Evolutionary conservation across 108 stramenopile genomes (phyloP).

Genomic region (Cylindrotheca closterium): DNA sequence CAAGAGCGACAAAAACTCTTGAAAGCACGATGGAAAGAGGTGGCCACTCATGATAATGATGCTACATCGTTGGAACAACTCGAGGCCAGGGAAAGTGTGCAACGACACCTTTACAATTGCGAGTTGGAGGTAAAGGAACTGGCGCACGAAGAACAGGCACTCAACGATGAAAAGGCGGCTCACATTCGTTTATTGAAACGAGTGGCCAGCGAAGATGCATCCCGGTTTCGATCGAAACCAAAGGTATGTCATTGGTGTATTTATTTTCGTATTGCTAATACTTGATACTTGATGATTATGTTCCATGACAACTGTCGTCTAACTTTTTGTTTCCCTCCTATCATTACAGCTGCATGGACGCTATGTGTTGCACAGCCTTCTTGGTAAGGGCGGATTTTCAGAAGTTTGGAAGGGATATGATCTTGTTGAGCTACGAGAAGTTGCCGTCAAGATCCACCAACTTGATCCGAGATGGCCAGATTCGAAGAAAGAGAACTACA

Average conservation of each 20-base stretch:
- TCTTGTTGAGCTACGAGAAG: slow-evolving; percentile 73
- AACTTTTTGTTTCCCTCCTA: not conserved
- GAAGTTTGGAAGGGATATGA: slow-evolving; percentile 99
- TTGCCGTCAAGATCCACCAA: slow-evolving; percentile 98
- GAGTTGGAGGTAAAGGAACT: slow-evolving; percentile 56
- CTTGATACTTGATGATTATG: not conserved
- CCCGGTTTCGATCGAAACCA: slow-evolving; percentile 61
- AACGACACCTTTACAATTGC: slow-evolving; percentile 63
- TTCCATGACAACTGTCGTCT: not conserved
- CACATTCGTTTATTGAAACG: slow-evolving; percentile 78
- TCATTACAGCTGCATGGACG: slow-evolving; percentile 73
- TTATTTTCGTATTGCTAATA: not conserved
- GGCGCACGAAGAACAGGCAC: slow-evolving; percentile 55
- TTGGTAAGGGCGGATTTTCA: slow-evolving; percentile 98
- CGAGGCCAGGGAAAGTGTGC: slow-evolving; percentile 54
- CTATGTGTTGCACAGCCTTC: slow-evolving; percentile 85
- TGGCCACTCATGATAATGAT: slow-evolving; percentile 7
- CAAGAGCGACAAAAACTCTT: slow-evolving; percentile 38
- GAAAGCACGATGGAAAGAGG: slow-evolving; percentile 22
- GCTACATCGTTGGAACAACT: slow-evolving; percentile 43
- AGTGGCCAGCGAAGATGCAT: slow-evolving; percentile 81
- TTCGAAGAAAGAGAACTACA: slow-evolving; percentile 93
- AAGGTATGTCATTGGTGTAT: slow-evolving; percentile 51
- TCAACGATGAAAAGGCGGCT: slow-evolving; percentile 70
- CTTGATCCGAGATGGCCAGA: slow-evolving; percentile 95